Evolutionary conservation across 2,329 filamentous ascomycete genomes (phyloP), one percentile per base, ranked within the genome.

Genomic region (Botrytis squamosa): DNA sequence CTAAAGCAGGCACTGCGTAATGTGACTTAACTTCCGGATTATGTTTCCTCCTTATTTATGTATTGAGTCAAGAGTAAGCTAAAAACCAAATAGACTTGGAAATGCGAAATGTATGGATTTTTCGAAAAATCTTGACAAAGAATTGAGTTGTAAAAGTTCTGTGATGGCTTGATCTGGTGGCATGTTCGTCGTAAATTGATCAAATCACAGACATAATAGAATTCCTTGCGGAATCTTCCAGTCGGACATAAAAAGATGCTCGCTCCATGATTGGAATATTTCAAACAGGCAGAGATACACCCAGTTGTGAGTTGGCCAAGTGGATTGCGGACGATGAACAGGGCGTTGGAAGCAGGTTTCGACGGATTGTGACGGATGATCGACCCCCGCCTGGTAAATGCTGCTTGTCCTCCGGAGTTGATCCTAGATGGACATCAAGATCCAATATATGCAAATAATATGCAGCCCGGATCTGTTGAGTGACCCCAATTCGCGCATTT

Each of bases 401-500:
- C 75, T 76, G 63, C 73, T 69, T 70, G 66, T 69, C 73, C 68
- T 55, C 49, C 71, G 42, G 63, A 52, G 52, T 65, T 73, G 70
- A 76, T 75, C 77, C 77, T 75, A 65, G 77, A 57, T 72, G 76
- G 73, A 72, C 71, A 78, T 79, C 76, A 73, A 75, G 75, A 78
- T 78, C 77, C 76, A 78, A 77, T 79, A 79, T 76, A 77, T 79
- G 76, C 76, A 78, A 71, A 78, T 73, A 75, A 76, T 75, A 75
- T 72, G 67, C 65, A 74, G 71, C 74, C 73, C 42, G 57, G 67
- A 63, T 72, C 40, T 70, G 59, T 76, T 74, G 75, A 77, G 73
- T 70, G 75, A 78, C 75, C 68, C 65, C 69, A 70, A 72, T 72
- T 46, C 38, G 57, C 63, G 63, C 62, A 72, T 59, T 60, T 67